Base-by-base conservation (phyloP, 2,329 filamentous ascomycete species). In the Blastomyces silverae region DNA sequence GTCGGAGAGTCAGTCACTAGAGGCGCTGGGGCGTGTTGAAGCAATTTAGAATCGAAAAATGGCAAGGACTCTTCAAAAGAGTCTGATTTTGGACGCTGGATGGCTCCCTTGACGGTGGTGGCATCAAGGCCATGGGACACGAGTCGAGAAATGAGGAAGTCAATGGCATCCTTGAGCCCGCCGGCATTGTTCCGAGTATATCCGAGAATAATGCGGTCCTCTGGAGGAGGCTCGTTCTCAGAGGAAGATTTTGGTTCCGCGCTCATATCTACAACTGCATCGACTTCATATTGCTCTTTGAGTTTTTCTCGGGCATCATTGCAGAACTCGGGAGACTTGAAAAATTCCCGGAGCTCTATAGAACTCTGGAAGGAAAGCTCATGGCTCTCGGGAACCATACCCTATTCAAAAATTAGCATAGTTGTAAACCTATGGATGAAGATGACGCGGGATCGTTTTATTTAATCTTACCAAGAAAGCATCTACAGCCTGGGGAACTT, bases 151-250 rank as follows among this genome's bases (percentile, higher is more conserved):
- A 94, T 89, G 70, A 99, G 82, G 75, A 95, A 96, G 71, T 99
- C 94, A 71, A 97, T 94, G 59, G 94, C 94, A 78, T 99, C 94
- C 70, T 94, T 91, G 28, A 99, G 84, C 2, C 92, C 93, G 64
- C 94, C 94, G 55, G 93, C 92, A 73, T 97, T 97, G 82, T 99
- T 97, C 69, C 93, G 89, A 55, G 94, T 99, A 77, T 97, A 96
- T 62, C 87, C 87, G 80, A 90, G 91, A 46, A 89, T 79, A 65
- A 93, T 80, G 37, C 79, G 77, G 66, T 80, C 79, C 76, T 81
- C 71, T 74, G 78, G 68, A 76, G 78, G 67, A 68, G 80, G 74
- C 76, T 83, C 71, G 74, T 78, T 76, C 68, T 78, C 75, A 67
- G 76, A 71, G n/a, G 73, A 66, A 11, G 66, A 66, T 63, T 71